Percentiles rank a stretch among this genome's conserved stretches.
phyloP scores from a whole-genome alignment of 768 basidiomycete genomes.

The Leccinum uliginosum region DNA sequence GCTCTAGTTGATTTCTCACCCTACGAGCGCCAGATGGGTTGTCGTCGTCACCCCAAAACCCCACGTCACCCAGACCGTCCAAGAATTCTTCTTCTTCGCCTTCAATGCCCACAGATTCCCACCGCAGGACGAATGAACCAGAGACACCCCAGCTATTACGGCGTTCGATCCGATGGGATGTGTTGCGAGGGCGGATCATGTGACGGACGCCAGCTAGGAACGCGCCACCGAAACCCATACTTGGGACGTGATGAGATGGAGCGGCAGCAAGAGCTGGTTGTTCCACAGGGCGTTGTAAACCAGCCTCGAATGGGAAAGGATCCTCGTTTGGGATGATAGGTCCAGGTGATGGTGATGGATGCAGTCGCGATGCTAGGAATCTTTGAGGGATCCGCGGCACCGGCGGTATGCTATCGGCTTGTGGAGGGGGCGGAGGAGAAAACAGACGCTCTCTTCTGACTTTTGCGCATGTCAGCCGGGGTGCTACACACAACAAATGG shows the following conservation, averaged over 20 bases:
- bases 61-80: constrained; percentile 17
- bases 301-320: constrained; percentile 50
- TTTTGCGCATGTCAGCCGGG: constrained; percentile 1
- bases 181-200: constrained; percentile 15
- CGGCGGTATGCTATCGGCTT: constrained; percentile 43
- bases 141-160: constrained; percentile 21
- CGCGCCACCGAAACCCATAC: constrained; percentile 65
- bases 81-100: constrained; percentile 9
- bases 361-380: constrained; percentile 37
- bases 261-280: constrained; percentile 36
- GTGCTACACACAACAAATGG: neutral
- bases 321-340: constrained; percentile 47
- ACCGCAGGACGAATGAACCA: constrained; percentile 28
- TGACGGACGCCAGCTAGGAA: constrained; percentile 42
- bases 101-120: constrained; percentile 25
- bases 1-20: constrained; percentile 21
- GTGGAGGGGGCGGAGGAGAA: constrained; percentile 49
- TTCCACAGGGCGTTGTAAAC: constrained; percentile 22
- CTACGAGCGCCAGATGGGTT: constrained; percentile 8
- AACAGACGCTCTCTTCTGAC: constrained; percentile 28
- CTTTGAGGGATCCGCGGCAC: constrained; percentile 47
- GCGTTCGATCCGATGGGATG: constrained; percentile 11
- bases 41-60: constrained; percentile 15
- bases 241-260: constrained; percentile 53
- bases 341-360: constrained; percentile 33